Base-by-base conservation (phyloP, 1,284 basidiomycete genomes). In the Schizophyllum commune region DNA sequence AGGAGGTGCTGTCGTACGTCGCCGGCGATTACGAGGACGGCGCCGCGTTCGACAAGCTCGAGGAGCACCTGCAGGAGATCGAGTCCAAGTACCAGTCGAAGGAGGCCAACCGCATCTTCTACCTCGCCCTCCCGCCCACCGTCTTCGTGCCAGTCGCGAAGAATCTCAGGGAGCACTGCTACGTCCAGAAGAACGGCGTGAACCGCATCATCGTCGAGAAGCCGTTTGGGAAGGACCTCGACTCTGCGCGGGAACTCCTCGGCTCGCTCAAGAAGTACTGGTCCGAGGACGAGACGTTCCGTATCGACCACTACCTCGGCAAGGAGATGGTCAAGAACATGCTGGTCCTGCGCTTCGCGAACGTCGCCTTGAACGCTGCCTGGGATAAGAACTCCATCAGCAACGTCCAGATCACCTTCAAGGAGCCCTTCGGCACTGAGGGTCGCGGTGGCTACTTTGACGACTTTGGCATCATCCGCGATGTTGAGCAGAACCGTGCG, bases 301-400 rank as follows among this genome's bases (percentile, higher is more conserved):
- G 95, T 65, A 98, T 98, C 72, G 95, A 98, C 76, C 95, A 98
- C 73, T 98, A 98, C 75, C 88, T 98, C 61, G 95, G 95, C 65
- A 98, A 98, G 79, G 95, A 98, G 82, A 98, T 98, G 95, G 92
- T 97, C 73, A 98, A 98, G 82, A 98, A 98, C 75, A 74, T 98
- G 61, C 89, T 98, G 64, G 92, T 97, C 34, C 80, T 97, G 58
- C 88, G 95, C 53, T 98, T 98, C 71, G 95, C 92, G 65, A 98
- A 98, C 75, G 78, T 94, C 66, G 91, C 94, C 32, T 76, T 97
- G 75, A 86, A 86, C 65, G 85, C 91, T 32, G 84, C 84, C 27
- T 96, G 95, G 91, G 94, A 97, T 79, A 96, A 92, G 76, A 93
- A 94, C 75, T 91, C 87, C 62, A 91, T 98, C 77, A 88, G 85